phyloP scores from a whole-genome alignment of 73 alveolate species.

The Symbiodinium pilosum region DNA sequence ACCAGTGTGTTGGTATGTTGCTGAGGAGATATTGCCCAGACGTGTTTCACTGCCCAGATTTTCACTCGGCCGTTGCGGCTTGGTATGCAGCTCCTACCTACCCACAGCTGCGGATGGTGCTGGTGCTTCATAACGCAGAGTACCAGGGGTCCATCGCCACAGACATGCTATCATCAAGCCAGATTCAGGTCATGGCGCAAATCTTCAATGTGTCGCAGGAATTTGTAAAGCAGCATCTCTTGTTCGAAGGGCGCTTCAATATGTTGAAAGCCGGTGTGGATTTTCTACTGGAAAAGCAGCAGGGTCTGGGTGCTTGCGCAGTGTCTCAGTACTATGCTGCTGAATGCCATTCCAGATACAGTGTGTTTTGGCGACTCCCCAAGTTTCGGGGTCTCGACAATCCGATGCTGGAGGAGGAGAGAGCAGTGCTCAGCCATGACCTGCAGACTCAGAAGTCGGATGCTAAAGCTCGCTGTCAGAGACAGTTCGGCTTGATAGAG shows the following conservation, averaged over 20 bases:
- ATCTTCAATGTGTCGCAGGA: constrained; percentile 33
- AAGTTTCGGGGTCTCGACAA: constrained; percentile 54
- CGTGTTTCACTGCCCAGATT: constrained; percentile 89
- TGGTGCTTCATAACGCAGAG: constrained; percentile 91
- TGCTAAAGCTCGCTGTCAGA: constrained; percentile 17
- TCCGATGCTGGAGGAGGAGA: constrained; percentile 92
- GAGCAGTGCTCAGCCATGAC: constrained; percentile 1
- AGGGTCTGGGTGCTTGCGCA: constrained; percentile 70
- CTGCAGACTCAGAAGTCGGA: constrained; percentile 22
- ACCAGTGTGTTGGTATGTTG: constrained; percentile 76
- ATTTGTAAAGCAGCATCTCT: constrained; percentile 27
- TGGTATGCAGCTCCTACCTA: constrained; percentile 35
- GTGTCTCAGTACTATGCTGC: constrained; percentile 62
- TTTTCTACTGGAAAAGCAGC: constrained; percentile 44
- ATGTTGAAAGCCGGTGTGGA: constrained; percentile 87
- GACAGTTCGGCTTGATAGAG: neutral
- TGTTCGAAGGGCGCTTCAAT: constrained; percentile 75
- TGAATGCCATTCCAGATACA: constrained; percentile 56
- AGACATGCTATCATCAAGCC: neutral
- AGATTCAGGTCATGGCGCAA: constrained; percentile 35
- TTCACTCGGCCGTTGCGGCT: constrained; percentile 66
- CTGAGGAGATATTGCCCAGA: constrained; percentile 42
- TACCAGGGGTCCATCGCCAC: constrained; percentile 86
- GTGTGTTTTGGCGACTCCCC: constrained; percentile 70
- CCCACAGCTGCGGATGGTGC: constrained; percentile 32